These are phyloP conservation scores for Brassica balearica DNA, from an alignment of 441 rosid species.

Conservation along the genomic window DNA sequence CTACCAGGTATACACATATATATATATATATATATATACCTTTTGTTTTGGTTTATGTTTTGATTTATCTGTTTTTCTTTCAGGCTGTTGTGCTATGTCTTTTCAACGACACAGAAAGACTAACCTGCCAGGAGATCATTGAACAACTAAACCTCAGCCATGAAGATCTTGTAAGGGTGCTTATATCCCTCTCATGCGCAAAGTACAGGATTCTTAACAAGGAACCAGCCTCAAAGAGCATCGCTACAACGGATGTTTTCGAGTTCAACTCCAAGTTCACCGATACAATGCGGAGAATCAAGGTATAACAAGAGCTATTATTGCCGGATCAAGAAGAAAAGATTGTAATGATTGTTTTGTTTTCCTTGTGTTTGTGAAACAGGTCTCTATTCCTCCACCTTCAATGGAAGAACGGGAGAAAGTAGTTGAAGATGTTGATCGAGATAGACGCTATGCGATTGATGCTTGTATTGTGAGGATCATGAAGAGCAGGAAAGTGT, in stretches of 20 bases:
- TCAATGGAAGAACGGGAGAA: slow-evolving; percentile 81
- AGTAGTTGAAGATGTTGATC: slow-evolving; percentile 78
- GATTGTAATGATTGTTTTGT: background rate
- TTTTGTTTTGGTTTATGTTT: slow-evolving; percentile 2
- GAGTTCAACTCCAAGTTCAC: slow-evolving; percentile 83
- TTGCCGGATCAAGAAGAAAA: background rate
- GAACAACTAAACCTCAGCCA: slow-evolving; percentile 74
- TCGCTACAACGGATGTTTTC: slow-evolving; percentile 63
- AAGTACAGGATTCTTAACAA: slow-evolving; percentile 85
- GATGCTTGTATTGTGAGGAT: slow-evolving; percentile 93
- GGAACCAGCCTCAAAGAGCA: slow-evolving; percentile 66
- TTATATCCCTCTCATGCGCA: slow-evolving; percentile 81
- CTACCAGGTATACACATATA: slow-evolving; percentile 54
- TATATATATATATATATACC: background rate
- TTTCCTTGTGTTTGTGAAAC: background rate
- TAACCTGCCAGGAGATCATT: slow-evolving; percentile 75
- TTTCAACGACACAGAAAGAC: slow-evolving; percentile 66
- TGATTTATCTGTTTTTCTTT: background rate
- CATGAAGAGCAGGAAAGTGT: slow-evolving; percentile 85
- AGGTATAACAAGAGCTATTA: slow-evolving; percentile 46
- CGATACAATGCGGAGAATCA: slow-evolving; percentile 78
- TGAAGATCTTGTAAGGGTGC: slow-evolving; percentile 79
- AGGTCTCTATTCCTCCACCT: slow-evolving; percentile 61
- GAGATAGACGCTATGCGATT: slow-evolving; percentile 77
- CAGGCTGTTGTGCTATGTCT: slow-evolving; percentile 67